These are phyloP conservation scores for Yamadazyma taylorii DNA, from an alignment of 1,139 yeast genomes.

Conservation along the genomic window DNA sequence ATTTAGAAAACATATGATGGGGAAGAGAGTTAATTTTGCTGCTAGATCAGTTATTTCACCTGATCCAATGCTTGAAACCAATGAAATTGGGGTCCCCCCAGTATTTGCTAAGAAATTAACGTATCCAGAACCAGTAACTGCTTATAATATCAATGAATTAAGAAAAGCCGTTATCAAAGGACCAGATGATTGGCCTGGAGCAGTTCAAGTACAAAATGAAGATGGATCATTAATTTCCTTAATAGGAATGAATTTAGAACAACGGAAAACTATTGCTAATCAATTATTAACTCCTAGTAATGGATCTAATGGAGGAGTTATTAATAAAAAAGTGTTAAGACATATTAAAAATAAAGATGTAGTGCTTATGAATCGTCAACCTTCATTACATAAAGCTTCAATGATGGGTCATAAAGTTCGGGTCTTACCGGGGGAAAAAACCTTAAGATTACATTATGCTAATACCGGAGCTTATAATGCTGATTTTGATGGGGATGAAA, in stretches of 20 bases:
- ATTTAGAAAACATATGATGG: constrained; percentile 99
- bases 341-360: constrained; percentile 95
- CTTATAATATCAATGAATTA: constrained; percentile 84
- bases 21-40: constrained; percentile 98
- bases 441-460: constrained; percentile 94
- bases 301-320: constrained; percentile 45
- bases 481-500: constrained; percentile 99
- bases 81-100: constrained; percentile 98
- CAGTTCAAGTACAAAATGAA: constrained; percentile 92
- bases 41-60: constrained; percentile 99
- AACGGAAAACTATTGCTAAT: constrained; percentile 93
- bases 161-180: constrained; percentile 97
- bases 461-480: constrained; percentile 99
- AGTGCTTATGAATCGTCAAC: constrained; percentile 98
- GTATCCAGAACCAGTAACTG: constrained; percentile 98
- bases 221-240: constrained; percentile 87
- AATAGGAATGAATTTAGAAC: constrained; percentile 87
- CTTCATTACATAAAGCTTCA: constrained; percentile 97
- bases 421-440: constrained; percentile 96
- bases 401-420: constrained; percentile 99
- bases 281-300: constrained; percentile 86
- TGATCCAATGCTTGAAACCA: constrained; percentile 96
- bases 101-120: constrained; percentile 95
- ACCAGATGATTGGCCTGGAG: constrained; percentile 99
- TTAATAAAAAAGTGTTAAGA: constrained; percentile 90